These are phyloP conservation scores for Euphorbia celastroides DNA, from an alignment of 441 rosid genomes.

Conservation along the genomic window DNA sequence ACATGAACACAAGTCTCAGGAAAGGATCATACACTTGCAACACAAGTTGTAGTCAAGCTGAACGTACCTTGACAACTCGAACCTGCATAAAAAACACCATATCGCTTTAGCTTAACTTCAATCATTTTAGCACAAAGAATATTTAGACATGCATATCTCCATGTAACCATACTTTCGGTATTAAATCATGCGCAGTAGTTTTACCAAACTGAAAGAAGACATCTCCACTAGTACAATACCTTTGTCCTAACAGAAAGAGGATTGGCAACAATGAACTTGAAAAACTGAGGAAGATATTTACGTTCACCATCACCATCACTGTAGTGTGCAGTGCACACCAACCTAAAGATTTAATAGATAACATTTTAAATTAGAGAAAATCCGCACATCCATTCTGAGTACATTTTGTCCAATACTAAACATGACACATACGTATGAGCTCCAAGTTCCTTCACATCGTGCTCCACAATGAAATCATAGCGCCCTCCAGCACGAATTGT, in stretches of 20 bases:
- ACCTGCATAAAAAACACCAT: slow-evolving; percentile 50
- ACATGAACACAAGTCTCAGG: neutral
- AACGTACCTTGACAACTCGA: slow-evolving; percentile 81
- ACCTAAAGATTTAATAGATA: slow-evolving; percentile 31
- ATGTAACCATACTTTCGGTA: neutral
- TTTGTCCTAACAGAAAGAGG: slow-evolving; percentile 93
- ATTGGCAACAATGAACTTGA: slow-evolving; percentile 83
- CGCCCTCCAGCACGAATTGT: slow-evolving; percentile 85
- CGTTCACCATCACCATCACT: slow-evolving; percentile 82
- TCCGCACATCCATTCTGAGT: neutral
- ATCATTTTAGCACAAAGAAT: slow-evolving; percentile 4
- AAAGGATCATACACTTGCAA: slow-evolving; percentile 28
- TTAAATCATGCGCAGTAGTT: neutral
- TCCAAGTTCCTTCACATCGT: slow-evolving; percentile 97
- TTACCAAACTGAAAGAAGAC: neutral
- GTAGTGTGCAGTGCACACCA: slow-evolving; percentile 93
- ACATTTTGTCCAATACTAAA: neutral
- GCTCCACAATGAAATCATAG: slow-evolving; percentile 94
- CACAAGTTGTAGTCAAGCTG: slow-evolving; percentile 24
- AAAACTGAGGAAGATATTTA: slow-evolving; percentile 94
- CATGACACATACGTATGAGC: slow-evolving; percentile 70
- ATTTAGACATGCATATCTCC: neutral
- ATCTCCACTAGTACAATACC: slow-evolving; percentile 31
- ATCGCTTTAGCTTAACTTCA: neutral
- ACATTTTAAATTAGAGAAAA: neutral